These are phyloP conservation scores for Rauvolfia tetraphylla DNA, from an alignment of 257 asterid genomes.

Conservation along the genomic window DNA sequence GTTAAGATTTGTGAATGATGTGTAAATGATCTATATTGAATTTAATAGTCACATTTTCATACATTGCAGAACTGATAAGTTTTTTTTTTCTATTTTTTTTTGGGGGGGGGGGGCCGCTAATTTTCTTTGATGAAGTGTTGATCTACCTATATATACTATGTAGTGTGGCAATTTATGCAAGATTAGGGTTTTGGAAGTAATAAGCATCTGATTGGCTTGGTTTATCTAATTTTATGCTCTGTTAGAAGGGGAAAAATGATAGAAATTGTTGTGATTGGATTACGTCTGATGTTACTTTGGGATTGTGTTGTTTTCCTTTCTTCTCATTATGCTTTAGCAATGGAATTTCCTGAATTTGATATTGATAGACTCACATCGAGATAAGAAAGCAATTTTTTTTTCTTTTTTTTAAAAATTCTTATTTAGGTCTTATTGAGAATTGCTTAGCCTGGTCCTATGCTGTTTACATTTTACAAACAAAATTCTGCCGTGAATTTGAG, in stretches of 20 bases:
- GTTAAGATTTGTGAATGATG: too few species aligned
- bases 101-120: too few species aligned
- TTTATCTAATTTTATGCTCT: not conserved
- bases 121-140: not conserved
- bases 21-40: too few species aligned
- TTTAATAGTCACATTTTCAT: too few species aligned
- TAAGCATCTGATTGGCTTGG: not conserved
- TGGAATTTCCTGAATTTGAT: not conserved
- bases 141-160: not conserved
- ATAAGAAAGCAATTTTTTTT: not conserved
- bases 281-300: not conserved
- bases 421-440: not conserved
- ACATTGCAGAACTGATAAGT: too few species aligned
- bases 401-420: not conserved
- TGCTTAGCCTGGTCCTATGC: not conserved
- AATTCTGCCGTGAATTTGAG: not conserved
- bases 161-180: not conserved
- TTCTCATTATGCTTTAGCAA: not conserved
- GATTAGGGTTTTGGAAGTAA: not conserved
- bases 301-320: constrained; percentile 3
- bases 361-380: not conserved
- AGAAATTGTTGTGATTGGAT: not conserved
- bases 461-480: not conserved
- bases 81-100: too few species aligned
- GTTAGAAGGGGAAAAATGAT: not conserved